Evolutionary conservation across 306 rosid species (phyloP).

Genomic region (Pterocarpus santalinus): DNA sequence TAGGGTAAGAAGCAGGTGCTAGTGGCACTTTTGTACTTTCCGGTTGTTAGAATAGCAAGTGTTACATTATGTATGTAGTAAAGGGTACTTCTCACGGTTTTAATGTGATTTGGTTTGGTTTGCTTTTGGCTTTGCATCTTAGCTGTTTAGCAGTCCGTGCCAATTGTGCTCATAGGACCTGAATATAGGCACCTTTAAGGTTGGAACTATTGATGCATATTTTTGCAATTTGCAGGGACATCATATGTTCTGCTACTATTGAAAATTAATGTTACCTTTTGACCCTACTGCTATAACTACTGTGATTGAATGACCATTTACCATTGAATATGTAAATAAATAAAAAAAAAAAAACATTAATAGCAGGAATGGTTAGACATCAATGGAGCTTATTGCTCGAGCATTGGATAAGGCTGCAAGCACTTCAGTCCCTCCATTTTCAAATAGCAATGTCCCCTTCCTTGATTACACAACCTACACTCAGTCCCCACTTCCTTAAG

Average conservation of each 20-base stretch:
- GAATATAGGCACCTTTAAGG: conserved; percentile 24
- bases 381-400: not conserved
- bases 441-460: not conserved
- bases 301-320: conserved; percentile 7
- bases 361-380: not conserved
- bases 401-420: not conserved
- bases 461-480: not conserved
- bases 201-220: conserved; percentile 11
- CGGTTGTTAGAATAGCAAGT: conserved; percentile 45
- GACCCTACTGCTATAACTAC: not conserved
- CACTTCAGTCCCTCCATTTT: not conserved
- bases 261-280: too few species aligned
- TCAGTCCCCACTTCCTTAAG: not conserved
- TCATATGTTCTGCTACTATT: conserved; percentile 4
- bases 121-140: not conserved
- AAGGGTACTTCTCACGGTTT: conserved; percentile 3
- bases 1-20: conserved; percentile 34
- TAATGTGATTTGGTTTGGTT: conserved; percentile 23
- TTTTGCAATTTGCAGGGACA: not conserved
- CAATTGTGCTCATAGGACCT: conserved; percentile 25
- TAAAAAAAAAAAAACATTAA: too few species aligned
- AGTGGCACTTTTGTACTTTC: conserved; percentile 21
- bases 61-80: conserved; percentile 40
- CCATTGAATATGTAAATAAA: not conserved
- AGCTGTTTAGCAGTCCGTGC: conserved; percentile 34